These are phyloP conservation scores for Oryza brachyantha DNA, from an alignment of 176 grass and related monocot species.

Conservation along the genomic window DNA sequence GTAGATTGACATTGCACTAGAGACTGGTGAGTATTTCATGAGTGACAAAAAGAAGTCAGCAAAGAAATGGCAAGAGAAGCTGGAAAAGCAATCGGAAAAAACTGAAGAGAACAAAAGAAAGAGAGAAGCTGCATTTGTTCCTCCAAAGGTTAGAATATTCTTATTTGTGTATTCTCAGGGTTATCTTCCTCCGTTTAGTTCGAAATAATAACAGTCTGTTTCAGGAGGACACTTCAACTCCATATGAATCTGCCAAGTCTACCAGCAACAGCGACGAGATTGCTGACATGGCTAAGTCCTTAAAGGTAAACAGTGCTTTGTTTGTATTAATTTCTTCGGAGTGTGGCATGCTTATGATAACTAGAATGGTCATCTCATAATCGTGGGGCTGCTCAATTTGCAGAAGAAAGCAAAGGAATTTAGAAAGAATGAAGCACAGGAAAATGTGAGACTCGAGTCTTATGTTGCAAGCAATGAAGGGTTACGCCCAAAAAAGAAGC, in stretches of 20 bases:
- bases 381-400: slow-evolving; percentile 22
- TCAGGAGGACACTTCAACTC: slow-evolving; percentile 53
- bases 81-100: slow-evolving; percentile 87
- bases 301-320: slow-evolving; percentile 55
- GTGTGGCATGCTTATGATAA: not conserved
- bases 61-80: slow-evolving; percentile 91
- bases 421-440: slow-evolving; percentile 48
- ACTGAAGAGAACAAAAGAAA: slow-evolving; percentile 88
- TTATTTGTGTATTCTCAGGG: not conserved
- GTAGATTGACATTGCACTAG: slow-evolving; percentile 78
- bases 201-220: slow-evolving; percentile 33
- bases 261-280: slow-evolving; percentile 39
- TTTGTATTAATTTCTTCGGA: not conserved
- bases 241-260: slow-evolving; percentile 44
- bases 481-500: slow-evolving; percentile 54
- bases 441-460: slow-evolving; percentile 66
- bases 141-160: slow-evolving; percentile 59
- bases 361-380: not conserved
- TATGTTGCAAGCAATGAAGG: slow-evolving; percentile 64
- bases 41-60: slow-evolving; percentile 88
- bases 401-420: slow-evolving; percentile 89
- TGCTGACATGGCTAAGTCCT: slow-evolving; percentile 62
- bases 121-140: slow-evolving; percentile 82
- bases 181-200: not conserved
- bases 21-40: slow-evolving; percentile 94